Conservation (phyloP, 805 yeast species). For the Geotrichum ghanense region DNA sequence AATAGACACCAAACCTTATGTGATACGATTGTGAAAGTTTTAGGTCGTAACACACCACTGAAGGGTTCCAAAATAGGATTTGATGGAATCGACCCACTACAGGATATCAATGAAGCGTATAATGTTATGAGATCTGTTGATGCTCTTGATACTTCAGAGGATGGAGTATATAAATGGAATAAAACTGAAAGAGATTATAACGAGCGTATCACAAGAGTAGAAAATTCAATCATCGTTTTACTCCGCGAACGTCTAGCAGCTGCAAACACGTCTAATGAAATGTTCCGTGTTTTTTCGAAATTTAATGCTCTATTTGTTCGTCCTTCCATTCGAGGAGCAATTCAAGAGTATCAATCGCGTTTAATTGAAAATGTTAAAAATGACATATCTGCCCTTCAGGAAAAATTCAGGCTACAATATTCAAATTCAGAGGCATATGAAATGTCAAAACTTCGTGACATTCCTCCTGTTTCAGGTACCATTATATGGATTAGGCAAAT, state of each 20-base stretch:
- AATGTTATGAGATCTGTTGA: slow-evolving; percentile 29
- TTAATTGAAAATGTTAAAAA: slow-evolving; percentile 37
- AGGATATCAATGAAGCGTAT: slow-evolving; percentile 33
- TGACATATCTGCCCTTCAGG: slow-evolving; percentile 36
- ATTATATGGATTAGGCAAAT: slow-evolving; percentile 46
- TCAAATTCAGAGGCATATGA: slow-evolving; percentile 22
- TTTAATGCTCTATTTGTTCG: slow-evolving; percentile 39
- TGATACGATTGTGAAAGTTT: slow-evolving; percentile 24
- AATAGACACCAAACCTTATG: slow-evolving; percentile 40
- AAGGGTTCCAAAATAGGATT: slow-evolving; percentile 10
- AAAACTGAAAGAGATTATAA: slow-evolving; percentile 32
- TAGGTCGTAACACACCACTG: slow-evolving; percentile 8
- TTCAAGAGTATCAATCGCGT: slow-evolving; percentile 47
- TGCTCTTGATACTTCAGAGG: slow-evolving; percentile 27
- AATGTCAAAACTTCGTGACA: slow-evolving; percentile 32
- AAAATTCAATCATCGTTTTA: slow-evolving; percentile 32
- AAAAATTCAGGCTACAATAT: slow-evolving; percentile 28
- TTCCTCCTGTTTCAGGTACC: slow-evolving; percentile 37
- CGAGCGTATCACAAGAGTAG: slow-evolving; percentile 34
- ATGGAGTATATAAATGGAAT: slow-evolving; percentile 29
- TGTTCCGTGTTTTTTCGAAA: slow-evolving; percentile 40
- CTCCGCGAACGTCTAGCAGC: slow-evolving; percentile 30
- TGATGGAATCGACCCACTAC: slow-evolving; percentile 17
- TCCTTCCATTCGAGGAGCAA: slow-evolving; percentile 44
- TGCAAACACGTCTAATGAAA: slow-evolving; percentile 34